Conservation (phyloP, 192 early-diverging fungal species). For the Podila clonocystis region DNA sequence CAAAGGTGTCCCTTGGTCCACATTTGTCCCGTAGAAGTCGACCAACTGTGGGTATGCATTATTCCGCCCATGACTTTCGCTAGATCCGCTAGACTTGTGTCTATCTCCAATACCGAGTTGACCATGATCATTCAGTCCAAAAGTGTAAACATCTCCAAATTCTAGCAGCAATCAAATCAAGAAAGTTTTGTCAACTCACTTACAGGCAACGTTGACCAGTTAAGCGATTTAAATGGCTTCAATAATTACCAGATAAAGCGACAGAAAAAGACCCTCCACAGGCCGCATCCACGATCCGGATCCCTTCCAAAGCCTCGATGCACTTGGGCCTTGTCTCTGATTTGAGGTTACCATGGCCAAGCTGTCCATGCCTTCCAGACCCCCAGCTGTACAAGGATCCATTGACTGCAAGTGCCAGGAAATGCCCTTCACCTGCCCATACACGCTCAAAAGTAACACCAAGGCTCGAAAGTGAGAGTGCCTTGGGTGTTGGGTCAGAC, state of each 20-base stretch:
- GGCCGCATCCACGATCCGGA: slow-evolving; percentile 35
- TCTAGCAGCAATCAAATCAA: slow-evolving; percentile 16
- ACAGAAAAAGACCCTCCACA: slow-evolving; percentile 51
- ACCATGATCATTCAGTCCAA: slow-evolving; percentile 53
- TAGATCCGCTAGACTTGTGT: not conserved
- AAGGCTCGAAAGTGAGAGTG: not conserved
- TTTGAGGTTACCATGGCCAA: slow-evolving; percentile 45
- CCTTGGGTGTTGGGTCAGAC: not conserved
- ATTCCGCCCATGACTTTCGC: slow-evolving; percentile 1
- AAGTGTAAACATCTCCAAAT: slow-evolving; percentile 50
- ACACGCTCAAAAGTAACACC: slow-evolving; percentile 13
- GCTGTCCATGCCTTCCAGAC: slow-evolving; percentile 53
- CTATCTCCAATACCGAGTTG: slow-evolving; percentile 31
- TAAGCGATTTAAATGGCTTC: not conserved
- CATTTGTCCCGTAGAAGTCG: slow-evolving; percentile 22
- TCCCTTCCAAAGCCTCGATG: slow-evolving; percentile 49
- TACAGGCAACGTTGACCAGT: not conserved
- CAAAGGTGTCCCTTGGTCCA: not conserved
- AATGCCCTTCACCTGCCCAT: slow-evolving; percentile 51
- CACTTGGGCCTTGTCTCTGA: slow-evolving; percentile 30
- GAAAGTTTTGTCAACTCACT: not conserved
- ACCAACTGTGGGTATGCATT: slow-evolving; percentile 42
- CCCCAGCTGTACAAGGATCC: slow-evolving; percentile 53
- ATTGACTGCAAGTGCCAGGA: slow-evolving; percentile 21
- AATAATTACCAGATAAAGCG: slow-evolving; percentile 26